Evolutionary conservation across 2,329 filamentous ascomycete species (phyloP), one percentile per base, ranked within the genome.

Genomic region (Grosmannia huntii): DNA sequence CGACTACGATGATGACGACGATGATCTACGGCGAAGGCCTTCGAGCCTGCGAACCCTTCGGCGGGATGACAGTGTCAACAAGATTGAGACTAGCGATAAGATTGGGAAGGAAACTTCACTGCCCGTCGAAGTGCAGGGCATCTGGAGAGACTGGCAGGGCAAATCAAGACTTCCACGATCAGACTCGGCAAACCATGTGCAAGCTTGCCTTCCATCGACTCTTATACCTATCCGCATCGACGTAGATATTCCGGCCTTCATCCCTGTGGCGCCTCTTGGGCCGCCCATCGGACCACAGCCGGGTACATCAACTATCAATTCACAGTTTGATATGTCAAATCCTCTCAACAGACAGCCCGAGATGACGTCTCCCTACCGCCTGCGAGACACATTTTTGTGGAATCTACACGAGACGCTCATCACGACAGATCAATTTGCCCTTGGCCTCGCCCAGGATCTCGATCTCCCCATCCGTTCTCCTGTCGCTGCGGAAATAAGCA

Each of bases 321-420:
- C 84, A 59, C 76, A 73, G 36, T 80, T 85, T 64, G 87, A 95
- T 67, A 83, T 87, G 60, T 83, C 82, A 5, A 76, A 89, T 55
- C 85, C 89, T 16, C 84, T 90, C 58, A 96, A 95, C 73, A 85
- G 86, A 66, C 78, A 81, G 58, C 87, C 87, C 58, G 92, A 96
- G 62, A 73, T 82, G 61, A 90, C 90, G 16, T 84, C 90, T 0
- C 87, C 89, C 3, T 96, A 90, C 72, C 84, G 94, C 62, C 77
- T 99, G 59, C 90, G 95, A 66, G 94, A 99, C 66, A 87, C 89
- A n/a, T 97, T 99, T 66, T 74, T 96, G 56, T 99, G 94, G 94
- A 99, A 99, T 66, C 78, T 99, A 16, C 92, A 97, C 72, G 94
- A 99, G 74, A 88, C 89, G 0, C 76, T 96, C 60, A 88, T 91